These are phyloP conservation scores for Lichtheimia ramosa DNA, from an alignment of 371 early-diverging fungal species.

Conservation along the genomic window DNA sequence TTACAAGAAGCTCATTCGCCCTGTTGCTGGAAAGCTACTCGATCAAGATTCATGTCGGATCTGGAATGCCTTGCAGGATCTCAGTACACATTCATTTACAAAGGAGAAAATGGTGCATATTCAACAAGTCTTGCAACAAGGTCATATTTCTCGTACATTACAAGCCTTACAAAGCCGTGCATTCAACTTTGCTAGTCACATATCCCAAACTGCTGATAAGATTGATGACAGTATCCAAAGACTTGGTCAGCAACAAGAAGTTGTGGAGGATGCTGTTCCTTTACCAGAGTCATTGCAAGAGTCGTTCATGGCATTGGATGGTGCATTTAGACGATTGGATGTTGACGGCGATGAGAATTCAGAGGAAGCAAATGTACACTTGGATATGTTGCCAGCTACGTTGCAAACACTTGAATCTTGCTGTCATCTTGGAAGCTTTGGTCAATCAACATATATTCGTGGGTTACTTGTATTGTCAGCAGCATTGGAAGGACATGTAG, in stretches of 20 bases:
- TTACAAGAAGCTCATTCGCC: constrained; percentile 4
- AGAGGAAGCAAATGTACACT: neutral
- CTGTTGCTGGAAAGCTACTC: constrained; percentile 5
- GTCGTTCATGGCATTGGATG: constrained; percentile 5
- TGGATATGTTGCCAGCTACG: neutral
- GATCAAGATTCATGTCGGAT: constrained; percentile 14
- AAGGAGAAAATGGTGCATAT: constrained; percentile 11
- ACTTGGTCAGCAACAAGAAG: too few relatives aligned
- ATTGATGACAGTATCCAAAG: neutral
- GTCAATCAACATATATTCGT: constrained; percentile 1
- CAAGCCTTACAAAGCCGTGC: constrained; percentile 14
- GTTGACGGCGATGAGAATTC: constrained; percentile 4
- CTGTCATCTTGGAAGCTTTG: constrained; percentile 13
- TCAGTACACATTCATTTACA: neutral
- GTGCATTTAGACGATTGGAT: constrained; percentile 7
- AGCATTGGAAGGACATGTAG: constrained; percentile 8
- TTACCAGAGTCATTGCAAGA: neutral
- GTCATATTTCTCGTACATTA: constrained; percentile 6
- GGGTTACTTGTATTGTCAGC: constrained; percentile 5
- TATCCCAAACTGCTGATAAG: neutral
- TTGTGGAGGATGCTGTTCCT: too few relatives aligned
- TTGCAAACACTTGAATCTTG: constrained; percentile 9
- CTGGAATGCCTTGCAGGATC: constrained; percentile 2
- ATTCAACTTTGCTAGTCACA: constrained; percentile 5
- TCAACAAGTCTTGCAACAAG: neutral